A percentile compares a stretch with the other conserved stretches of the same genome.
These are phyloP conservation scores for Melampsora abietis-canadensis DNA, from an alignment of 1,284 basidiomycete genomes.

Conservation along the genomic window DNA sequence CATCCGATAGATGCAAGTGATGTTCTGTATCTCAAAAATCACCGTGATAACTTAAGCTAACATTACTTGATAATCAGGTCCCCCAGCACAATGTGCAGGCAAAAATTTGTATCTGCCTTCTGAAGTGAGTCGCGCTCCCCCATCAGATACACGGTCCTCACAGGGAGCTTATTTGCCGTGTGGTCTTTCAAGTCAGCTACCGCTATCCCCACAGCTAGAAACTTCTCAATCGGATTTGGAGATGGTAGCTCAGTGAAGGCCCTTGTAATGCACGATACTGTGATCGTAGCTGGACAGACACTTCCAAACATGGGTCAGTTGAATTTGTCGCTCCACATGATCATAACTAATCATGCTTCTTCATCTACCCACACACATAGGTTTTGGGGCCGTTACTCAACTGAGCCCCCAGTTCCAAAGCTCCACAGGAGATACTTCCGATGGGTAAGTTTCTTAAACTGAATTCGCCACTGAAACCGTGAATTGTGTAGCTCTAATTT, in stretches of 20 bases:
- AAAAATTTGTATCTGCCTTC: conserved; percentile 30
- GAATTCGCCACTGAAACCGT: too few relatives aligned
- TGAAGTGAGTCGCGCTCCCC: background rate
- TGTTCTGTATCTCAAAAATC: background rate
- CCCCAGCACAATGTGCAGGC: conserved; percentile 15
- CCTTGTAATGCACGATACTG: conserved; percentile 19
- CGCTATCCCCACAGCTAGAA: background rate
- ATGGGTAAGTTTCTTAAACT: conserved; percentile 33
- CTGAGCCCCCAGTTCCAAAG: conserved; percentile 32
- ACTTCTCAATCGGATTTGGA: conserved; percentile 20
- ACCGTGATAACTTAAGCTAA: background rate
- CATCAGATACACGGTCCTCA: background rate
- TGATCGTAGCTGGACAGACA: conserved; percentile 9
- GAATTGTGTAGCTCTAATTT: too few relatives aligned
- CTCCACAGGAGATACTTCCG: conserved; percentile 29
- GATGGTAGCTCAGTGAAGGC: conserved; percentile 34
- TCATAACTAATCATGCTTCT: background rate
- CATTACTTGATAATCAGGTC: conserved; percentile 6
- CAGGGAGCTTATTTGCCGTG: too few relatives aligned
- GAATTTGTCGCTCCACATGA: background rate
- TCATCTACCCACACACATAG: background rate
- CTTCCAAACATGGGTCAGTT: conserved; percentile 31
- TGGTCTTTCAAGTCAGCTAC: conserved; percentile 6
- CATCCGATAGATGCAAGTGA: conserved; percentile 30
- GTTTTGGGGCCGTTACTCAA: conserved; percentile 30